phyloP scores from a whole-genome alignment of 495 filamentous ascomycete species.

The Xylona heveae region DNA sequence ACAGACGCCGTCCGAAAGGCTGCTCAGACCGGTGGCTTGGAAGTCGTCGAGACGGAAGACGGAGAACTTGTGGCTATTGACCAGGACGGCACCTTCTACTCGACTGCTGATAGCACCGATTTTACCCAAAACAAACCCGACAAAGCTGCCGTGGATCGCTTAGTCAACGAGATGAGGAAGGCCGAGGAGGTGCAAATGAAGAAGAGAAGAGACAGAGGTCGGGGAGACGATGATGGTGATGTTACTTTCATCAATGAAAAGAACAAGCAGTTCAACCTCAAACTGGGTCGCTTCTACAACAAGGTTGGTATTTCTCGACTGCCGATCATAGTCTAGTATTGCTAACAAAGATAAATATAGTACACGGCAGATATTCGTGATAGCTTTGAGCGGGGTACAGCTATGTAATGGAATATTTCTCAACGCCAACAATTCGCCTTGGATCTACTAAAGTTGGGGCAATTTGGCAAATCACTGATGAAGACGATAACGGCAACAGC shows the following conservation, averaged over 20 bases:
- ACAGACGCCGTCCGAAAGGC: slow-evolving; percentile 64
- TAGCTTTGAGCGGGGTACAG: slow-evolving; percentile 91
- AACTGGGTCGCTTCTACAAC: slow-evolving; percentile 86
- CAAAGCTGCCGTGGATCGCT: slow-evolving; percentile 70
- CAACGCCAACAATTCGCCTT: slow-evolving; percentile 7
- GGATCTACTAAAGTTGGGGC: not conserved
- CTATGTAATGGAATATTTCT: slow-evolving; percentile 30
- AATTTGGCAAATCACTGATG: no score
- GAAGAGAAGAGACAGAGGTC: slow-evolving; percentile 55
- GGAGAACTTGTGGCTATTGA: slow-evolving; percentile 91
- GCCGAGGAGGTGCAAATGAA: slow-evolving; percentile 70
- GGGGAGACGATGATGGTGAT: slow-evolving; percentile 55
- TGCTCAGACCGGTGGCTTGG: slow-evolving; percentile 54
- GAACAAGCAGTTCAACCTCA: slow-evolving; percentile 81
- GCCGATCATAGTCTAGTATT: not conserved
- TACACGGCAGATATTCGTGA: slow-evolving; percentile 95
- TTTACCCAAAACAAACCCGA: slow-evolving; percentile 76
- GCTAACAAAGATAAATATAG: slow-evolving; percentile 12
- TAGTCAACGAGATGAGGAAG: slow-evolving; percentile 71
- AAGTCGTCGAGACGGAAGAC: slow-evolving; percentile 83
- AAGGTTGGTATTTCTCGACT: slow-evolving; percentile 31
- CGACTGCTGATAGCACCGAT: slow-evolving; percentile 56
- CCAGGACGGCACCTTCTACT: slow-evolving; percentile 74
- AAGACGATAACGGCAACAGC: no score
- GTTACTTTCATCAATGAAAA: slow-evolving; percentile 99